phyloP scores from a whole-genome alignment of 179 eudicot species.

The Camellia oleifera region DNA sequence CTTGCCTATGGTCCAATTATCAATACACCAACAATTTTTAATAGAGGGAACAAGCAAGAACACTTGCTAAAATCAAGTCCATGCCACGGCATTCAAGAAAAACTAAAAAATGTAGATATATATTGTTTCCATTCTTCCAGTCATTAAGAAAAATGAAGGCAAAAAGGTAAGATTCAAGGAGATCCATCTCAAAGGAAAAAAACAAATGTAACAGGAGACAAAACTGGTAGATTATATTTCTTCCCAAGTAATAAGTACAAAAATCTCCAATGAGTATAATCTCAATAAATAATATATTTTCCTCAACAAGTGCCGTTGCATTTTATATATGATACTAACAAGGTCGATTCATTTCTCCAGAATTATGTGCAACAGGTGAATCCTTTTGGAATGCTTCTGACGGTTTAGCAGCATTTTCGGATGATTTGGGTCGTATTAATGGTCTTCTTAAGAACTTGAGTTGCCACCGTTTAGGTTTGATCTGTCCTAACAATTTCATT shows the following conservation, averaged over 20 bases:
- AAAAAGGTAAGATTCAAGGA: not conserved
- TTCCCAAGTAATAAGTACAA: not conserved
- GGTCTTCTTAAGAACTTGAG: slow-evolving; percentile 56
- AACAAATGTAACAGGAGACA: not conserved
- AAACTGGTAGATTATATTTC: not conserved
- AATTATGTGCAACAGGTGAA: slow-evolving; percentile 27
- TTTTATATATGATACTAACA: not conserved
- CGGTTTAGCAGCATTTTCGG: slow-evolving; percentile 38
- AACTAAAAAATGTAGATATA: no score
- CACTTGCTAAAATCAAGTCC: not conserved
- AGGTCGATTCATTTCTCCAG: slow-evolving; percentile 14
- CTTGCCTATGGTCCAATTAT: no score
- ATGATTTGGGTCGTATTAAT: slow-evolving; percentile 29
- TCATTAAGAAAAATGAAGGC: no score
- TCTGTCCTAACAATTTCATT: slow-evolving; percentile 78
- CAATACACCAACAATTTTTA: no score
- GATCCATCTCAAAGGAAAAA: slow-evolving; percentile 1
- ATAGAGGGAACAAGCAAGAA: not conserved
- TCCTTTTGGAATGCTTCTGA: slow-evolving; percentile 41
- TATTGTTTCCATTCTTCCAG: no score
- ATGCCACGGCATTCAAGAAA: not conserved
- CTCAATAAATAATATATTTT: not conserved
- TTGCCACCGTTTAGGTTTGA: slow-evolving; percentile 70
- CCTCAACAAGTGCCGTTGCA: not conserved
- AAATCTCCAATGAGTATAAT: not conserved